Percentiles rank a stretch among this genome's conserved stretches.
Conservation (phyloP, 768 basidiomycete genomes). For the Cyclocybe cylindracea region DNA sequence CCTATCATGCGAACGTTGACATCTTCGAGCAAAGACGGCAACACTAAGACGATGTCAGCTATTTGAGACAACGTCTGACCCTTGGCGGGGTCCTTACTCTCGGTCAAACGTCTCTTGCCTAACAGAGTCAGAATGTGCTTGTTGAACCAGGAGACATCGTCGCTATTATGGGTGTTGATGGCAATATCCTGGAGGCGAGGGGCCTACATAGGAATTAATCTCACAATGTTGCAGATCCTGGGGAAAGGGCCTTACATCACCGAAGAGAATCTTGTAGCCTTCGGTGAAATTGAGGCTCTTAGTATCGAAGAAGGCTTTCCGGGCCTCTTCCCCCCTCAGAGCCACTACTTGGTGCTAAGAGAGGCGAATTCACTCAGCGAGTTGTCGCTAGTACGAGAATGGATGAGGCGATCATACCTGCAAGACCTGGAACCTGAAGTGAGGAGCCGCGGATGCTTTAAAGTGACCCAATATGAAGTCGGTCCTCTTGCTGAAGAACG, state of each 20-base stretch:
- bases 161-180: background rate
- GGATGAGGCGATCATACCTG: conserved; percentile 17
- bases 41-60: conserved; percentile 4
- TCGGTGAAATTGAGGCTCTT: conserved; percentile 26
- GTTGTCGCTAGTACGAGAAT: background rate
- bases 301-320: conserved; percentile 31
- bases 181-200: background rate
- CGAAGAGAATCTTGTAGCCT: conserved; percentile 34
- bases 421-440: conserved; percentile 31
- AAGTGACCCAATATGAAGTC: conserved; percentile 28
- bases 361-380: no score
- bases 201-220: conserved; percentile 15
- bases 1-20: conserved; percentile 18
- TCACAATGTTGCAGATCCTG: conserved; percentile 5
- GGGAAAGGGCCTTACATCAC: conserved; percentile 18
- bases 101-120: conserved; percentile 20
- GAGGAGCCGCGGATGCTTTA: conserved; percentile 18
- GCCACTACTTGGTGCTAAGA: conserved; percentile 20
- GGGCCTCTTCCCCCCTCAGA: conserved; percentile 13
- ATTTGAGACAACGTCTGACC: background rate
- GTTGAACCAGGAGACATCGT: conserved; percentile 1
- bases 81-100: conserved; percentile 11
- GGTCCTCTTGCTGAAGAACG: conserved; percentile 29
- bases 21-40: conserved; percentile 24
- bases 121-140: conserved; percentile 15